phyloP scores from a whole-genome alignment of 257 asterid genomes.

The Solanum corneliomulleri region DNA sequence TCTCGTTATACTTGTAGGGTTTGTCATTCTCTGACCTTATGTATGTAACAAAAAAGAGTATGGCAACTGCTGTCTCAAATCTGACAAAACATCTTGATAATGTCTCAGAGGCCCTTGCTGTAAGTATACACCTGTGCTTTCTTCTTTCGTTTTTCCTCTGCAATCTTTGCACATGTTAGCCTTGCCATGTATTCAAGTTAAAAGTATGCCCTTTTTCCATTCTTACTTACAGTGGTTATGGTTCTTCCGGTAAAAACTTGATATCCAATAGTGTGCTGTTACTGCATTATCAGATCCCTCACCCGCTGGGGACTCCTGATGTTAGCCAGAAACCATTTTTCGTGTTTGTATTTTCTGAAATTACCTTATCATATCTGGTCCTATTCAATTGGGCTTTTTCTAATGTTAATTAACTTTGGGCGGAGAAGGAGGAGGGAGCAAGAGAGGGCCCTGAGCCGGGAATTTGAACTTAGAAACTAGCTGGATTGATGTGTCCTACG shows the following conservation, averaged over 20 bases:
- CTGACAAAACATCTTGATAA: conserved; percentile 76
- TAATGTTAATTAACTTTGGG: background rate
- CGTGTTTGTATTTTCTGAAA: background rate
- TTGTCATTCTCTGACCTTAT: conserved; percentile 79
- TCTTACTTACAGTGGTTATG: background rate
- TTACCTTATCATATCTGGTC: background rate
- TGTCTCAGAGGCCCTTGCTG: conserved; percentile 85
- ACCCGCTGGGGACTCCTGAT: background rate
- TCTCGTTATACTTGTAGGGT: conserved; percentile 30
- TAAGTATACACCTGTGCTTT: conserved; percentile 14
- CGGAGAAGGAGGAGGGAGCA: too few species aligned
- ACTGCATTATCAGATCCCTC: background rate
- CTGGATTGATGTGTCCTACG: background rate
- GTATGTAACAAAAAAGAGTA: conserved; percentile 79
- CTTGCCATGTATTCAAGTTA: background rate
- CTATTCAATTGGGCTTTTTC: background rate
- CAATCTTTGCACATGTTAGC: background rate
- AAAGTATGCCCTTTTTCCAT: background rate
- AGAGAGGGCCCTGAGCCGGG: background rate
- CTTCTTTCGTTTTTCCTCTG: background rate
- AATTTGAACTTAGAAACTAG: background rate
- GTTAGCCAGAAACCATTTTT: background rate
- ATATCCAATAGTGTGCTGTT: background rate
- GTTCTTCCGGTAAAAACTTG: background rate
- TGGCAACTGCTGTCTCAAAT: conserved; percentile 81